These are phyloP conservation scores for Pistacia integerrima DNA, from an alignment of 345 rosid species.

Conservation along the genomic window DNA sequence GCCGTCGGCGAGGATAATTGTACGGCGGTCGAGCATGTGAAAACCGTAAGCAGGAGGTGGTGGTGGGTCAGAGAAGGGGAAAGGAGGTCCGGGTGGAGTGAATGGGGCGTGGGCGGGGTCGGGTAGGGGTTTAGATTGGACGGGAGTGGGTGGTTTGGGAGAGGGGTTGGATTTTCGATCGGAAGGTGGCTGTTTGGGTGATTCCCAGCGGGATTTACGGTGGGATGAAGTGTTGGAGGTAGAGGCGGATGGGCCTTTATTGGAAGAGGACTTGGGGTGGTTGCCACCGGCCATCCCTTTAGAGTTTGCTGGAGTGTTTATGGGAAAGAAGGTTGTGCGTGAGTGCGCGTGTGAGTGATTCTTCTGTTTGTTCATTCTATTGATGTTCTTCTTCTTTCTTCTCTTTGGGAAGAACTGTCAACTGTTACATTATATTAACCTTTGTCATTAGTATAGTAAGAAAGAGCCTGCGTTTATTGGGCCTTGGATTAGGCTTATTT, in stretches of 20 bases:
- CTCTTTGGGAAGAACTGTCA: too few species aligned
- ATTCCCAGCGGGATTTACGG: conserved; percentile 72
- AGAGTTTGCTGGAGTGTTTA: background rate
- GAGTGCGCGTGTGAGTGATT: background rate
- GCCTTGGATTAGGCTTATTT: too few species aligned
- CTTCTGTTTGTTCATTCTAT: background rate
- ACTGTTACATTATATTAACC: too few species aligned
- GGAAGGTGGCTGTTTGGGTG: conserved; percentile 30
- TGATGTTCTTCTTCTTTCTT: too few species aligned
- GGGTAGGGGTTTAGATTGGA: conserved; percentile 38
- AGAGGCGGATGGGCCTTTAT: conserved; percentile 38
- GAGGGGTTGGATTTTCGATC: conserved; percentile 39
- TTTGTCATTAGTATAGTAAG: too few species aligned
- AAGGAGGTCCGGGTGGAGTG: conserved; percentile 26
- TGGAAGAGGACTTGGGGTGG: conserved; percentile 44
- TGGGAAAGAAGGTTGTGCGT: too few species aligned
- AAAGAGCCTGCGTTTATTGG: too few species aligned
- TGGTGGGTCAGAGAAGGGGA: conserved; percentile 66
- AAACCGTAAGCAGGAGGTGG: conserved; percentile 86
- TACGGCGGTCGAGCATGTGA: conserved; percentile 93
- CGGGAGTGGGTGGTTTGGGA: conserved; percentile 43
- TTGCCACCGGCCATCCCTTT: conserved; percentile 56
- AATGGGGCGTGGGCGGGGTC: conserved; percentile 28
- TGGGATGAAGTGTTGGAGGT: conserved; percentile 35
- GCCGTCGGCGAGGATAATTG: conserved; percentile 82